A percentile compares a stretch with the other conserved stretches of the same genome.
Conservation (phyloP, 345 rosid genomes). For the Psidium friedrichsthalianum region DNA sequence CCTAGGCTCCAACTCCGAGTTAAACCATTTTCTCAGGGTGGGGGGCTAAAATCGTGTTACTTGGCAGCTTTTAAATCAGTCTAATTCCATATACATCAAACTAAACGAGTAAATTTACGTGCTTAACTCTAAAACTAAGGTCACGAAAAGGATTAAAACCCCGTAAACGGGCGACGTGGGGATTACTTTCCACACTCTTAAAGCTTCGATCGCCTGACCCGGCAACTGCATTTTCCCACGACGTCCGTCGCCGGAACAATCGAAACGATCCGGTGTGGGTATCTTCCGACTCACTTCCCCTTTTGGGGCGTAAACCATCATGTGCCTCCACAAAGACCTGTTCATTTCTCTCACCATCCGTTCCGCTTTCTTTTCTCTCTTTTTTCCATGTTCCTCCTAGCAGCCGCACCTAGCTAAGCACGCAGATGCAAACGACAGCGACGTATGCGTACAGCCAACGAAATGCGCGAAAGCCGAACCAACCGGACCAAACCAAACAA, state of each 20-base stretch:
- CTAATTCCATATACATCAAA: too few relatives aligned
- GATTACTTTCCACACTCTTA: not conserved
- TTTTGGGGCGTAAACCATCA: not conserved
- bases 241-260: not conserved
- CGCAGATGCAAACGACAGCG: not conserved
- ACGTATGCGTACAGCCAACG: not conserved
- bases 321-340: not conserved
- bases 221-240: not conserved
- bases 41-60: not conserved
- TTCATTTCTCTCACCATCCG: not conserved
- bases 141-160: not conserved
- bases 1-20: not conserved
- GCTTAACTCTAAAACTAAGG: not conserved
- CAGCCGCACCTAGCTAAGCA: not conserved
- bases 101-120: too few relatives aligned
- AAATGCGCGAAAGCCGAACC: not conserved
- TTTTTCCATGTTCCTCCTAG: not conserved
- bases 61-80: not conserved
- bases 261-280: not conserved
- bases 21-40: not conserved
- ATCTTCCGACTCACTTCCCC: not conserved
- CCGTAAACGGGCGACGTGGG: not conserved
- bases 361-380: not conserved
- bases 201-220: not conserved
- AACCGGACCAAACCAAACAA: not conserved